Evolutionary conservation across 345 rosid species (phyloP), one percentile per base, ranked within the genome.

Genomic region (Aethionema arabicum): DNA sequence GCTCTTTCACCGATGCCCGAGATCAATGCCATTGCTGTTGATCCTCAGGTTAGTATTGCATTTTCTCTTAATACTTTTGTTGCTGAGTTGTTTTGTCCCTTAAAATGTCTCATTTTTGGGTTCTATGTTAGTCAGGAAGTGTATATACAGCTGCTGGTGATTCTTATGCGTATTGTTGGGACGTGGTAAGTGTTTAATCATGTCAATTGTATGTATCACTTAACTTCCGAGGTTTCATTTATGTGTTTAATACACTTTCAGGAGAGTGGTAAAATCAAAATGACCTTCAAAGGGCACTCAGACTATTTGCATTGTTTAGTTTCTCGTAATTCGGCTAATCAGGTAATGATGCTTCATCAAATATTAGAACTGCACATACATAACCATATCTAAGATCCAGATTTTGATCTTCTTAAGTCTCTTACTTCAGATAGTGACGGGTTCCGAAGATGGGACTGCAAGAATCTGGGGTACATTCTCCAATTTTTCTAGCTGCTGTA

Each of bases 401-500:
- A 4, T 58, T 50, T 65, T 59, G 32, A 59, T 37, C 31, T 5
- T 63, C 16, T 52, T 67, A 55, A 36, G 52, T 61, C 46, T 69
- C 42, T 70, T 59, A 12, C 21, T 50, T 67, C 87, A 90, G 97
- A 82, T 93, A 49, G 66, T 93, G 74, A 90, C 96, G 61, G 96
- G 97, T 63, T 93, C 99, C 4, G 99, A 93, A 77, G 99, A 93
- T 80, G 97, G 99, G 52, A 85, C 95, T 67, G 91, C 88, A 72
- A 72, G 92, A 68, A 72, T 93, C 40, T 93, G 99, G 99, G 99
- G 99, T 93, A 93, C 66, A 5, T 44, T 58, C 5, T 59, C 13
- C 27, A 39, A 27, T n/a, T 57, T 29, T 21, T 41, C 32, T 14
- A 35, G 5, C 7, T 44, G 15, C 59, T 57, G 35, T 49, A 15